Conservation (phyloP, 805 yeast genomes). For the Alloascoidea hylecoeti region DNA sequence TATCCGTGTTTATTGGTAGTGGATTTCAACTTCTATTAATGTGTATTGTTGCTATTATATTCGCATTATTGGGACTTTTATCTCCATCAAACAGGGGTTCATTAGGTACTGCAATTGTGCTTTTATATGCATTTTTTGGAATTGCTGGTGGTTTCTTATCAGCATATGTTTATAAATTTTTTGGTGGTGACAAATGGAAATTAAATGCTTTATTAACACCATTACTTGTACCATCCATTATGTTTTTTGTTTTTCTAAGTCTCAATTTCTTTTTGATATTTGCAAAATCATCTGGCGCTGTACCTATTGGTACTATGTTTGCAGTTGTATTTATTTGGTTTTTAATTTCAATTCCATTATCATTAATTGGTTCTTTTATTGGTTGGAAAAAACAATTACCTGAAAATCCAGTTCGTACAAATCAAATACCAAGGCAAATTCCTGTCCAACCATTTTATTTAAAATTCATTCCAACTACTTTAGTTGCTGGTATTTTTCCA, state of each 20-base stretch:
- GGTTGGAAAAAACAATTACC: conserved; percentile 49
- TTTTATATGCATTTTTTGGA: conserved; percentile 71
- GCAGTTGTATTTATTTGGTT: conserved; percentile 81
- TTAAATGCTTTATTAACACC: conserved; percentile 76
- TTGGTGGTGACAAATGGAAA: conserved; percentile 90
- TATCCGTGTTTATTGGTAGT: conserved; percentile 76
- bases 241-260: conserved; percentile 48
- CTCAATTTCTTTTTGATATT: conserved; percentile 73
- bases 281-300: conserved; percentile 83
- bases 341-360: conserved; percentile 68
- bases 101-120: conserved; percentile 77
- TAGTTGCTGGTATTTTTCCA: conserved; percentile 84
- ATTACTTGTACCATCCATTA: conserved; percentile 64
- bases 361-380: conserved; percentile 68
- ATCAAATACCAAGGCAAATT: conserved; percentile 93
- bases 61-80: conserved; percentile 79
- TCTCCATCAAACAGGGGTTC: conserved; percentile 96
- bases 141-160: conserved; percentile 80
- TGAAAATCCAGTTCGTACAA: conserved; percentile 74
- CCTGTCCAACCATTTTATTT: conserved; percentile 85
- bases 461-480: conserved; percentile 47
- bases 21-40: conserved; percentile 78
- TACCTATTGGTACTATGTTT: conserved; percentile 81
- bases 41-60: conserved; percentile 54
- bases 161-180: conserved; percentile 70